Base-by-base conservation (phyloP, 768 basidiomycete species). In the Phaeolepiota aurea region DNA sequence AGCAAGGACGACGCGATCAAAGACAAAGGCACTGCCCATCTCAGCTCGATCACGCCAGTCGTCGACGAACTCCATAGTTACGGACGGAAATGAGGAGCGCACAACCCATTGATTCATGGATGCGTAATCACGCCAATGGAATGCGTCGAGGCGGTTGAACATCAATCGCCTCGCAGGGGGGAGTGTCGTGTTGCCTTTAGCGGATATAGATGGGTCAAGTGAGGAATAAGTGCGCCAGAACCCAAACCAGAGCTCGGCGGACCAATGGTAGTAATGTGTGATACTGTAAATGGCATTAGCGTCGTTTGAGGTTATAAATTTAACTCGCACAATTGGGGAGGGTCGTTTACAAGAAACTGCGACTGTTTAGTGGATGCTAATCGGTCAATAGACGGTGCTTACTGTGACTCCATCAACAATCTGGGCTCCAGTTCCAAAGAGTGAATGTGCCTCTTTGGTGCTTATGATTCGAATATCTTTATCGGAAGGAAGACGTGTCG, bases 241-340 rank as follows among this genome's bases (percentile, higher is more conserved):
- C 30, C 92, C 92, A 48, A 89, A 88, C 65, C 87, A 83, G 14
- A 92, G 75, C 54, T 97, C 92, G 3, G 92, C 91, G 21, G 84
- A 77, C 77, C 87, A 92, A 53, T 97, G 91, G 56, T 91, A 94
- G 56, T 93, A 94, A 59, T 94, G 91, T 1, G 84, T 86, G 42
- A 94, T 73, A 62, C 87, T 89, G 35, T 15, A 35, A 44, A 5
- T n/a, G n/a, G n/a, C n/a, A n/a, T n/a, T n/a, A n/a, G n/a, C n/a
- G 38, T 39, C 25, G n/a, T 7, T 7, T 28, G n/a, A 28, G 25
- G 25, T n/a, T 7, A 28, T 7, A 28, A n/a, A 28, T n/a, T 7
- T 7, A 28, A 28, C 25, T 28, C 79, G 44, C 54, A 87, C 84
- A 79, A 96, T 69, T 96, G 90, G 13, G 77, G 73, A 3, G 85